A percentile compares a stretch with the other conserved stretches of the same genome.
Conservation (phyloP, 257 asterid genomes). For the Plantago elongata region DNA sequence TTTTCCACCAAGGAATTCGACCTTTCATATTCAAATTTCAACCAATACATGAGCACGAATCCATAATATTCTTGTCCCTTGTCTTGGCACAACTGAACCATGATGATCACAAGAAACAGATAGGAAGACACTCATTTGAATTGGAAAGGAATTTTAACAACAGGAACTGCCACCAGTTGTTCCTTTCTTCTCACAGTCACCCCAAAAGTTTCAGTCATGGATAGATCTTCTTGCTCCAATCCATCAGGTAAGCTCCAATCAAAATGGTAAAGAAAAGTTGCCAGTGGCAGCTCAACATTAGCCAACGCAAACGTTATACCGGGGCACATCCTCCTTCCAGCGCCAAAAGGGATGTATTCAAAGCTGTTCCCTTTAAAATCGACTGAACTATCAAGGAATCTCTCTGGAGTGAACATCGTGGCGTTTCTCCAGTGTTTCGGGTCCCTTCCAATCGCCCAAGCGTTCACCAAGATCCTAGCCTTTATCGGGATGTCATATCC, state of each 20-base stretch:
- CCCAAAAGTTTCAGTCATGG: slow-evolving; percentile 24
- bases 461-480: slow-evolving; percentile 16
- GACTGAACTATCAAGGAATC: slow-evolving; percentile 13
- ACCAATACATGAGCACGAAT: neutral
- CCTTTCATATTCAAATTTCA: neutral
- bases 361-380: slow-evolving; percentile 5
- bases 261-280: slow-evolving; percentile 21
- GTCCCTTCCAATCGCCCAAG: slow-evolving; percentile 21
- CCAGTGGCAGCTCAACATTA: slow-evolving; percentile 18
- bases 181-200: slow-evolving; percentile 16
- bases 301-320: slow-evolving; percentile 19
- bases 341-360: slow-evolving; percentile 21
- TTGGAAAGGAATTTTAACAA: slow-evolving; percentile 8
- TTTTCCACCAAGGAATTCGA: neutral
- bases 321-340: slow-evolving; percentile 31
- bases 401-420: slow-evolving; percentile 17
- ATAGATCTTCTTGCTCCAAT: slow-evolving; percentile 14
- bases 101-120: too few relatives aligned
- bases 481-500: slow-evolving; percentile 21
- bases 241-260: slow-evolving; percentile 23
- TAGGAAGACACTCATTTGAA: too few relatives aligned
- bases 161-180: slow-evolving; percentile 13
- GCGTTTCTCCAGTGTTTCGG: slow-evolving; percentile 19
- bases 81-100: too few relatives aligned
- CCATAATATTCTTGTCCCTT: neutral